Evolutionary conservation across 2,329 filamentous ascomycete species (phyloP).

Genomic region (Trichothecium roseum): DNA sequence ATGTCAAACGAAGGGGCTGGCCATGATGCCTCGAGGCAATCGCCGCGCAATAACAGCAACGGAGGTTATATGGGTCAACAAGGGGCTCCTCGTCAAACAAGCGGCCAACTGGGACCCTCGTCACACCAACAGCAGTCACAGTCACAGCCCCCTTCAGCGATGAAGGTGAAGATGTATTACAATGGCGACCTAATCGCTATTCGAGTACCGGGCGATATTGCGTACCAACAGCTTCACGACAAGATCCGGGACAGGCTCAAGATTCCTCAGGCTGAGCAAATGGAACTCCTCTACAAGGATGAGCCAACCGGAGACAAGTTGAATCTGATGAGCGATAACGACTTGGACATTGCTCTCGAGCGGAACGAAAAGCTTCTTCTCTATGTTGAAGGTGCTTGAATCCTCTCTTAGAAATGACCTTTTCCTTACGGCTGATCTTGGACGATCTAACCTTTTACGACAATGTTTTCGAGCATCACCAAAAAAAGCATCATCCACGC

Average conservation of each 20-base stretch:
- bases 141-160: conserved; percentile 36
- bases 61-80: conserved; percentile 43
- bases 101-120: conserved; percentile 20
- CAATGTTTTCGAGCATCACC: neutral
- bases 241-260: conserved; percentile 80
- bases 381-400: conserved; percentile 50
- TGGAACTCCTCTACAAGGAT: conserved; percentile 78
- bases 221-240: conserved; percentile 66
- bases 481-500: neutral
- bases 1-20: conserved; percentile 49
- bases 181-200: conserved; percentile 88
- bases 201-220: conserved; percentile 72
- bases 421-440: neutral
- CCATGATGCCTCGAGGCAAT: conserved; percentile 54
- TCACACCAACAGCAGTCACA: conserved; percentile 8
- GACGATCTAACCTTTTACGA: neutral
- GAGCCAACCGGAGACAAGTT: conserved; percentile 68
- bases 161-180: conserved; percentile 95
- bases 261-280: conserved; percentile 55
- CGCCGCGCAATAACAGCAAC: conserved; percentile 54
- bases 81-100: conserved; percentile 32
- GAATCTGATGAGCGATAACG: conserved; percentile 66
- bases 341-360: conserved; percentile 70
- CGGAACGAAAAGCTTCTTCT: conserved; percentile 82
- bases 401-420: neutral